A percentile compares a stretch with the other conserved stretches of the same genome.
phyloP scores from a whole-genome alignment of 1,284 basidiomycete genomes.

The Golubevia pallescens region DNA sequence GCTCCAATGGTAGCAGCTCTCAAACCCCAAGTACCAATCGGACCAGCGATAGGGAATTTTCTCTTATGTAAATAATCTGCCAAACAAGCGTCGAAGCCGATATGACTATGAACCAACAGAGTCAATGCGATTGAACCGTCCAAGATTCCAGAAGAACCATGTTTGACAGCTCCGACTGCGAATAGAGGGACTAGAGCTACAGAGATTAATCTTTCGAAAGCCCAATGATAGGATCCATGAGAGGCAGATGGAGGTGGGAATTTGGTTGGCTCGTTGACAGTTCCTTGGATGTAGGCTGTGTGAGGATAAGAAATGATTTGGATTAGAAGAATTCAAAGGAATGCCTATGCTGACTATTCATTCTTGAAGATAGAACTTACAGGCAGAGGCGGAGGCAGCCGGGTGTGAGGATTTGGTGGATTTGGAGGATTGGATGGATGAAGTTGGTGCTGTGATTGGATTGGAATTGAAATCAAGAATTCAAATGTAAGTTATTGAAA shows the following conservation, averaged over 20 bases:
- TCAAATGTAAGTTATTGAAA: slow-evolving; percentile 3
- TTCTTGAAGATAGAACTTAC: too few relatives aligned
- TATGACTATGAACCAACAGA: slow-evolving; percentile 91
- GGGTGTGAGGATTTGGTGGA: slow-evolving; percentile 6
- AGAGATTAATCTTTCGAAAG: slow-evolving; percentile 89
- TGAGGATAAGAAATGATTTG: background rate
- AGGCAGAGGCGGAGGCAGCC: background rate
- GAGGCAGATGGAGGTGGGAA: slow-evolving; percentile 63
- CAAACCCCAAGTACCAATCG: slow-evolving; percentile 75
- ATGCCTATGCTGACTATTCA: background rate
- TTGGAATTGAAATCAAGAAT: background rate
- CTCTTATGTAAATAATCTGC: slow-evolving; percentile 88
- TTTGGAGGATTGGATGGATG: background rate
- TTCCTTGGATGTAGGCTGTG: slow-evolving; percentile 62
- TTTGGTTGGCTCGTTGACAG: slow-evolving; percentile 61
- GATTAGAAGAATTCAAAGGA: background rate
- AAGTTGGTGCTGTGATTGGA: background rate
- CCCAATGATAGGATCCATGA: slow-evolving; percentile 97
- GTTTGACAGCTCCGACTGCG: slow-evolving; percentile 59
- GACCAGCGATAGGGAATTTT: slow-evolving; percentile 85
- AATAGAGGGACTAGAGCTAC: slow-evolving; percentile 82
- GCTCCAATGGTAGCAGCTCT: slow-evolving; percentile 80
- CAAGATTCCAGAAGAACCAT: slow-evolving; percentile 66
- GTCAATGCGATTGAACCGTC: slow-evolving; percentile 86
- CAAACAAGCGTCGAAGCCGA: slow-evolving; percentile 70